These are phyloP conservation scores for Mycena filopes DNA, from an alignment of 768 basidiomycete species.

Conservation along the genomic window DNA sequence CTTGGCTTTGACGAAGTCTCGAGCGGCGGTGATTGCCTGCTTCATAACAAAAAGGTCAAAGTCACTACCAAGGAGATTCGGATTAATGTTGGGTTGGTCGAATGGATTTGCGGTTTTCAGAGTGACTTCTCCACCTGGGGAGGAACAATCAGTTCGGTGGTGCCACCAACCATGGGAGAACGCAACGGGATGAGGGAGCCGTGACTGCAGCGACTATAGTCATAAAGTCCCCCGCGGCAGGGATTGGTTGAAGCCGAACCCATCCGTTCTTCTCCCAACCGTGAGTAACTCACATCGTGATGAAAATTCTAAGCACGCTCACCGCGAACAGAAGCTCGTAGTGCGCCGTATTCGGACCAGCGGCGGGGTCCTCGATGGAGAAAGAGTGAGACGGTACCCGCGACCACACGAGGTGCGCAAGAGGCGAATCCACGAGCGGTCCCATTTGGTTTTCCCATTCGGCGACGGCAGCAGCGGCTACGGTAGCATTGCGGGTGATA, in stretches of 20 bases:
- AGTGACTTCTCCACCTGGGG: slow-evolving; percentile 38
- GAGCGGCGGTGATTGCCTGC: slow-evolving; percentile 32
- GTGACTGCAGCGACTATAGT: slow-evolving; percentile 25
- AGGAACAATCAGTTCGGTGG: background rate
- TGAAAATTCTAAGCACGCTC: background rate
- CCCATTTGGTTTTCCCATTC: slow-evolving; percentile 36
- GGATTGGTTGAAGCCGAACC: slow-evolving; percentile 1
- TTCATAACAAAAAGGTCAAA: slow-evolving; percentile 38
- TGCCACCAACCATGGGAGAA: background rate
- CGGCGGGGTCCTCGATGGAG: slow-evolving; percentile 34
- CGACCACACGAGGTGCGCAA: slow-evolving; percentile 23
- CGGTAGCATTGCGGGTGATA: slow-evolving; percentile 25
- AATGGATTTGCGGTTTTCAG: slow-evolving; percentile 55
- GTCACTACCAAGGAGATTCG: slow-evolving; percentile 47
- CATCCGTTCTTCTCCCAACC: slow-evolving; percentile 27
- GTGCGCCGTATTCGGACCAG: slow-evolving; percentile 36
- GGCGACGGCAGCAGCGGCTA: slow-evolving; percentile 8
- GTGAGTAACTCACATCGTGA: background rate
- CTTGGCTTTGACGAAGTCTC: slow-evolving; percentile 31
- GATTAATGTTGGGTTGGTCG: slow-evolving; percentile 55
- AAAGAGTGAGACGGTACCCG: slow-evolving; percentile 12
- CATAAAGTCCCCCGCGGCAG: slow-evolving; percentile 29
- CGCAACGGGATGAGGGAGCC: slow-evolving; percentile 32
- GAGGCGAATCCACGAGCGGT: slow-evolving; percentile 20
- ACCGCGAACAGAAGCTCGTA: slow-evolving; percentile 35